Percentiles rank a stretch among this genome's conserved stretches.
phyloP scores from a whole-genome alignment of 805 yeast species.

The Saccharomycopsis sp. region DNA sequence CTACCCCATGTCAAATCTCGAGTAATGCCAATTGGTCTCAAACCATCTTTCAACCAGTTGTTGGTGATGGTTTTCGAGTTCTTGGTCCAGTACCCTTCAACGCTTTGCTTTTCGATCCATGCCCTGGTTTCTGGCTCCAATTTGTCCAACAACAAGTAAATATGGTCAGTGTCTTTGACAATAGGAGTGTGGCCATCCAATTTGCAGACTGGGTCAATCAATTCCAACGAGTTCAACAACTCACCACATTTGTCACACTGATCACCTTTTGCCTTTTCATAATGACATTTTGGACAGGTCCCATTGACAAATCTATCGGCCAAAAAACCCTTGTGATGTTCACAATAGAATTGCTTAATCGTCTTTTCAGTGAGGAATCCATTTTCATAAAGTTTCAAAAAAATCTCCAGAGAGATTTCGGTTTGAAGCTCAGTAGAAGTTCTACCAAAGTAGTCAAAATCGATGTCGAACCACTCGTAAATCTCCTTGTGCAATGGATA shows the following conservation, averaged over 20 bases:
- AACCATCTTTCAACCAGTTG: constrained; percentile 90
- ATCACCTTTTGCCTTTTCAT: constrained; percentile 98
- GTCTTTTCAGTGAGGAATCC: constrained; percentile 78
- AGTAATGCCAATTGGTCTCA: constrained; percentile 90
- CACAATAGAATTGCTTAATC: constrained; percentile 86
- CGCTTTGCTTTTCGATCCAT: constrained; percentile 66
- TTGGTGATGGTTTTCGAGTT: constrained; percentile 83
- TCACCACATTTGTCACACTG: constrained; percentile 97
- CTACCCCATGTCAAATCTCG: constrained; percentile 98
- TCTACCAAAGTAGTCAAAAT: constrained; percentile 92
- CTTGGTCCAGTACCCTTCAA: constrained; percentile 81
- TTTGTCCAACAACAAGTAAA: constrained; percentile 75
- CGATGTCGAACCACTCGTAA: constrained; percentile 95
- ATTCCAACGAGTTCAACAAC: constrained; percentile 83
- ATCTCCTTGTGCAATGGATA: constrained; percentile 79
- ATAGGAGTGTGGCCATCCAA: constrained; percentile 77
- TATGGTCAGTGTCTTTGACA: constrained; percentile 73
- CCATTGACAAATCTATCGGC: constrained; percentile 99
- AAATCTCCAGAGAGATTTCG: constrained; percentile 90
- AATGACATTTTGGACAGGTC: constrained; percentile 88
- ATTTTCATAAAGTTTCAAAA: constrained; percentile 64
- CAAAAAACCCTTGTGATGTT: constrained; percentile 77
- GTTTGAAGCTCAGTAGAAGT: constrained; percentile 91
- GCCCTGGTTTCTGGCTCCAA: constrained; percentile 63
- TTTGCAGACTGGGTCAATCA: constrained; percentile 92